phyloP scores from a whole-genome alignment of 306 rosid genomes.

The Echinosophora koreensis region DNA sequence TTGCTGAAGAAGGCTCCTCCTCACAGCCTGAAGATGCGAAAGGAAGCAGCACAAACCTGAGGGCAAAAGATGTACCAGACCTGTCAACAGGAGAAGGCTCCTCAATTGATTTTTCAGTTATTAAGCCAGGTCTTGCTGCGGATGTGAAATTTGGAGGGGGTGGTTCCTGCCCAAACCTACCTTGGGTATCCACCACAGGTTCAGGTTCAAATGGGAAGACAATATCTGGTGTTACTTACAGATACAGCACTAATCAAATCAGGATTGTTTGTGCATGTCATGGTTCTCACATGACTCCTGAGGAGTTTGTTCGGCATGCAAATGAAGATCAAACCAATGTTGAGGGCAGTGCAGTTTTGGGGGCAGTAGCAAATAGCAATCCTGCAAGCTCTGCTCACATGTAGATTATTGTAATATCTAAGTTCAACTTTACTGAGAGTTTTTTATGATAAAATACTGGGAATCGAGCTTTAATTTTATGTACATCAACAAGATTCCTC shows the following conservation, averaged over 20 bases:
- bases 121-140: slow-evolving; percentile 89
- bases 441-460: slow-evolving; percentile 44
- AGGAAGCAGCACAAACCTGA: slow-evolving; percentile 75
- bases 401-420: slow-evolving; percentile 57
- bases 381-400: slow-evolving; percentile 79
- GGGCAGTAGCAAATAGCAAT: slow-evolving; percentile 68
- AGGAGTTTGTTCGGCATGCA: slow-evolving; percentile 90
- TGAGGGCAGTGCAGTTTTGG: slow-evolving; percentile 62
- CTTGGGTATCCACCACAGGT: slow-evolving; percentile 96
- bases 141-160: slow-evolving; percentile 90
- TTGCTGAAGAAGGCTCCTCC: slow-evolving; percentile 73
- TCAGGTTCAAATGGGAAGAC: slow-evolving; percentile 84
- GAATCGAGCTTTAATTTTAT: slow-evolving; percentile 42
- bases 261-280: slow-evolving; percentile 96
- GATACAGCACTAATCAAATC: slow-evolving; percentile 73
- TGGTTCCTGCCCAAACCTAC: slow-evolving; percentile 88
- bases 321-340: slow-evolving; percentile 62
- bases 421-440: slow-evolving; percentile 42
- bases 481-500: slow-evolving; percentile 48
- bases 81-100: slow-evolving; percentile 61
- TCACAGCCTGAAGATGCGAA: slow-evolving; percentile 76
- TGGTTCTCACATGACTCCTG: slow-evolving; percentile 84
- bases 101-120: slow-evolving; percentile 68
- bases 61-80: slow-evolving; percentile 73
- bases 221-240: slow-evolving; percentile 93